Conservation (phyloP, 495 filamentous ascomycete species). For the Penicillium ochrochloron region DNA sequence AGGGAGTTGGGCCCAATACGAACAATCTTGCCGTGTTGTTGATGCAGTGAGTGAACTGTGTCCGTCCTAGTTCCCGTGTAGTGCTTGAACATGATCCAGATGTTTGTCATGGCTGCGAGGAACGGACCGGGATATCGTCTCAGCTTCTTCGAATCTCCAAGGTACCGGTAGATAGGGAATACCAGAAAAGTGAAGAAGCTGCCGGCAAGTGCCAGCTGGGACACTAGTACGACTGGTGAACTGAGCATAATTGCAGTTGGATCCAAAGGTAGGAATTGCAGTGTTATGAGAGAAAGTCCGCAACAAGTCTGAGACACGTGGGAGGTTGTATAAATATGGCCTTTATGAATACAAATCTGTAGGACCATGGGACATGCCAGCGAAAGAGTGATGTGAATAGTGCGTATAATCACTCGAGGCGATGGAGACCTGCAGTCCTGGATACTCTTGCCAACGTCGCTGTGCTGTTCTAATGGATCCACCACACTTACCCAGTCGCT, state of each 20-base stretch:
- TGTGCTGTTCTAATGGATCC: background rate
- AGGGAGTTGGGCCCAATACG: slow-evolving; percentile 50
- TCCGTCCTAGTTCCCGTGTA: slow-evolving; percentile 18
- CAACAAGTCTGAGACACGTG: background rate
- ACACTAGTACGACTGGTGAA: background rate
- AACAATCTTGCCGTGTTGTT: slow-evolving; percentile 38
- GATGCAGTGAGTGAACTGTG: slow-evolving; percentile 36
- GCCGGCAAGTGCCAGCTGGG: background rate
- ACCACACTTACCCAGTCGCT: slow-evolving; percentile 2
- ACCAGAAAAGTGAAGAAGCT: slow-evolving; percentile 1
- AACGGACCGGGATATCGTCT: slow-evolving; percentile 2
- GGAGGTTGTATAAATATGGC: background rate
- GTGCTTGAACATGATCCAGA: background rate
- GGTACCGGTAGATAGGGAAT: slow-evolving; percentile 2
- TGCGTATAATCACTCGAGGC: background rate
- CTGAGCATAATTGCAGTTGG: slow-evolving; percentile 3
- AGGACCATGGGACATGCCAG: background rate
- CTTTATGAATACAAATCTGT: slow-evolving; percentile 2
- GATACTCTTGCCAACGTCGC: background rate
- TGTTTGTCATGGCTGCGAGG: background rate
- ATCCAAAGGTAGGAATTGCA: background rate
- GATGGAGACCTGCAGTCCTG: background rate
- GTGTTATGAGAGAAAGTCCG: background rate
- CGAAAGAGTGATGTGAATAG: background rate
- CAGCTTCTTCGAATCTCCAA: slow-evolving; percentile 1